Conservation (phyloP, 495 filamentous ascomycete genomes). For the Penicillium psychrofluorescens region DNA sequence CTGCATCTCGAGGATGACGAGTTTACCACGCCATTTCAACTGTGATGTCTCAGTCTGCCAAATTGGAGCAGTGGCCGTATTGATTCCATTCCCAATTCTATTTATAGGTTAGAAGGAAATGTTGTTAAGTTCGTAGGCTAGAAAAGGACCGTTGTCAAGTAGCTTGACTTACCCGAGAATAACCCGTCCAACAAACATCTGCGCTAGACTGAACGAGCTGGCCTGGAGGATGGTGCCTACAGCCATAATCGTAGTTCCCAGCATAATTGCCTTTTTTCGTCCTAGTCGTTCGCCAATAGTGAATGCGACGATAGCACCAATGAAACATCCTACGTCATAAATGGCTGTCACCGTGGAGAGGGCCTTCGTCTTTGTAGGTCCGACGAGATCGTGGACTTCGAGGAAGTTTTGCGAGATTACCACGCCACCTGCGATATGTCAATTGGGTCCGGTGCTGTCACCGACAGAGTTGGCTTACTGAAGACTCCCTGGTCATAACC, state of each 20-base stretch:
- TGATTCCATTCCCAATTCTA: slow-evolving; percentile 58
- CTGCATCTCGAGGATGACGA: slow-evolving; percentile 49
- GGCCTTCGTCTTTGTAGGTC: slow-evolving; percentile 38
- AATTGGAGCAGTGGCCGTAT: slow-evolving; percentile 54
- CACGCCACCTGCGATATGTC: slow-evolving; percentile 36
- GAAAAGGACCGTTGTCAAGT: too few relatives aligned
- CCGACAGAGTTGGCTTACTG: slow-evolving; percentile 12
- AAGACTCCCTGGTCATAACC: slow-evolving; percentile 57
- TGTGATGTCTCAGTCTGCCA: slow-evolving; percentile 45
- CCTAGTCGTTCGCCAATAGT: slow-evolving; percentile 50
- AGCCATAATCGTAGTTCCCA: slow-evolving; percentile 51
- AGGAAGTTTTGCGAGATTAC: slow-evolving; percentile 51
- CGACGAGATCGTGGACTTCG: slow-evolving; percentile 40
- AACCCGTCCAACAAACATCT: slow-evolving; percentile 59
- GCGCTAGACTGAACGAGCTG: slow-evolving; percentile 44
- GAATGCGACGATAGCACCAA: slow-evolving; percentile 45
- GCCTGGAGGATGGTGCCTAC: slow-evolving; percentile 55
- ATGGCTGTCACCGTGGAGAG: slow-evolving; percentile 55
- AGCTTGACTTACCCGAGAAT: slow-evolving; percentile 27
- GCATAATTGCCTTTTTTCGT: slow-evolving; percentile 48
- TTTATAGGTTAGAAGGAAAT: not conserved
- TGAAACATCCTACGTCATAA: slow-evolving; percentile 56
- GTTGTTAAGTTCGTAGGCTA: too few relatives aligned
- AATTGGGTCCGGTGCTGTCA: not conserved
- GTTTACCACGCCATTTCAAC: slow-evolving; percentile 45